Percentiles rank a stretch among this genome's conserved stretches.
These are phyloP conservation scores for Leptodermis oblonga DNA, from an alignment of 257 asterid genomes.

Conservation along the genomic window DNA sequence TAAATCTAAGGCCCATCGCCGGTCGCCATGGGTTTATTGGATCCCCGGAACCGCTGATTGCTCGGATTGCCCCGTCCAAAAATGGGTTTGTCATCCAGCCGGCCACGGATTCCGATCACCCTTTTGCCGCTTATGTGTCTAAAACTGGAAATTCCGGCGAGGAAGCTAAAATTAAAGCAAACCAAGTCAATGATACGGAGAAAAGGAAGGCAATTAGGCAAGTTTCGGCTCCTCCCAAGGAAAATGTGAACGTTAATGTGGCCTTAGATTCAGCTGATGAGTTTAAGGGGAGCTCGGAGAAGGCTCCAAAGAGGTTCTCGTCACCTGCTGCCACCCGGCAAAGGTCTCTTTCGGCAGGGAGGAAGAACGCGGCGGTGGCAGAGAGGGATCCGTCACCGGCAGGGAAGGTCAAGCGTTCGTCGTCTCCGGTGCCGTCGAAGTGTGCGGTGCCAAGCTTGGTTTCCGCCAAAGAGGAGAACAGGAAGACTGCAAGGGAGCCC, in stretches of 20 bases:
- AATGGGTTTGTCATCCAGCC: constrained; percentile 73
- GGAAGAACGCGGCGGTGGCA: constrained; percentile 34
- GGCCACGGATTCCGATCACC: constrained; percentile 58
- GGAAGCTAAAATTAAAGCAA: constrained; percentile 17
- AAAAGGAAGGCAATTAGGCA: constrained; percentile 28
- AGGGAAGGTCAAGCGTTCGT: constrained; percentile 64
- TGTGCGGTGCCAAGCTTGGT: constrained; percentile 82
- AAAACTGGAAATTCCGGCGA: constrained; percentile 35
- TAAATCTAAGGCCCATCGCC: constrained; percentile 69
- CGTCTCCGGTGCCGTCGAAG: constrained; percentile 87
- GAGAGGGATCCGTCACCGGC: constrained; percentile 90
- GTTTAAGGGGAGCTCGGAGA: constrained; percentile 29
- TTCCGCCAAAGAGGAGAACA: constrained; percentile 78
- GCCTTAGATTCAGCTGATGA: constrained; percentile 3
- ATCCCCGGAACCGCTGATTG: constrained; percentile 72
- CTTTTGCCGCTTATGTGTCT: constrained; percentile 47
- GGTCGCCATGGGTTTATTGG: constrained; percentile 81
- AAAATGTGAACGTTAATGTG: constrained; percentile 53
- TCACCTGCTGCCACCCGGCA: constrained; percentile 66
- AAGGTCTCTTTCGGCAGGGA: constrained; percentile 57
- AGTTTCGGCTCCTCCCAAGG: constrained; percentile 42
- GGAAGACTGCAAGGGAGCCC: constrained; percentile 67
- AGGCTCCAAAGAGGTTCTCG: constrained; percentile 55
- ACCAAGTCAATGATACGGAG: constrained; percentile 13
- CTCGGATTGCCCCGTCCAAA: constrained; percentile 39